These are phyloP conservation scores for Phytophthora tentaculata DNA, from an alignment of 352 stramenopile genomes.

Conservation along the genomic window DNA sequence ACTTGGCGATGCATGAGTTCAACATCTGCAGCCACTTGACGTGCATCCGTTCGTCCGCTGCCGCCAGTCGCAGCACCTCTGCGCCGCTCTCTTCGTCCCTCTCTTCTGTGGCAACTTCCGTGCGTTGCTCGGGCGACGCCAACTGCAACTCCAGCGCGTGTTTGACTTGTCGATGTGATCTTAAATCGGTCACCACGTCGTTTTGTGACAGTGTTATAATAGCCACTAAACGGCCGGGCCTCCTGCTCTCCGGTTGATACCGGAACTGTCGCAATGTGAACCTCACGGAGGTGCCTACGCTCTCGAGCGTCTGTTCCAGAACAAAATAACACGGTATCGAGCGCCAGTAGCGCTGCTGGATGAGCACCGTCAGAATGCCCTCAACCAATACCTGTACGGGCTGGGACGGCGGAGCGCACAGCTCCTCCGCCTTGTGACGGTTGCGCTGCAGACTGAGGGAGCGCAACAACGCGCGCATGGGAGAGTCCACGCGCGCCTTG, in stretches of 20 bases:
- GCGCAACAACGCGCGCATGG: slow-evolving; percentile 40
- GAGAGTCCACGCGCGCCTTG: slow-evolving; percentile 38
- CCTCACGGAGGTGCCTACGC: slow-evolving; percentile 1
- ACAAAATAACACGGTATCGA: slow-evolving; percentile 65
- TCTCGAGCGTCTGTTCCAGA: slow-evolving; percentile 42
- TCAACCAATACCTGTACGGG: slow-evolving; percentile 46
- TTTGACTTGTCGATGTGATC: slow-evolving; percentile 47
- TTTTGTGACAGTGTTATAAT: slow-evolving; percentile 56
- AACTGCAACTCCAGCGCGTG: slow-evolving; percentile 62
- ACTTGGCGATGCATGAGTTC: slow-evolving; percentile 49
- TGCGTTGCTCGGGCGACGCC: slow-evolving; percentile 21
- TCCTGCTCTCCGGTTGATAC: slow-evolving; percentile 36
- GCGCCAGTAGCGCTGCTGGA: slow-evolving; percentile 64
- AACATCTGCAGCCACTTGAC: slow-evolving; percentile 59
- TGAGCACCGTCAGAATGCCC: slow-evolving; percentile 58
- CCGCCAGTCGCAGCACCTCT: slow-evolving; percentile 50
- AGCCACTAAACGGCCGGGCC: slow-evolving; percentile 39
- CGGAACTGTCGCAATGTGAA: slow-evolving; percentile 65
- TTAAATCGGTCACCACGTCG: slow-evolving; percentile 63
- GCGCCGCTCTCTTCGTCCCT: slow-evolving; percentile 11
- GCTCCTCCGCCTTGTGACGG: slow-evolving; percentile 15
- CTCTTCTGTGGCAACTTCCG: slow-evolving; percentile 10
- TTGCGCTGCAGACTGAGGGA: slow-evolving; percentile 42
- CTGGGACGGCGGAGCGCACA: neutral
- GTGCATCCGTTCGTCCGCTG: slow-evolving; percentile 38